Percentiles rank a stretch among this genome's conserved stretches.
phyloP scores from a whole-genome alignment of 805 yeast species.

The Cyberlindnera euphorbiae region DNA sequence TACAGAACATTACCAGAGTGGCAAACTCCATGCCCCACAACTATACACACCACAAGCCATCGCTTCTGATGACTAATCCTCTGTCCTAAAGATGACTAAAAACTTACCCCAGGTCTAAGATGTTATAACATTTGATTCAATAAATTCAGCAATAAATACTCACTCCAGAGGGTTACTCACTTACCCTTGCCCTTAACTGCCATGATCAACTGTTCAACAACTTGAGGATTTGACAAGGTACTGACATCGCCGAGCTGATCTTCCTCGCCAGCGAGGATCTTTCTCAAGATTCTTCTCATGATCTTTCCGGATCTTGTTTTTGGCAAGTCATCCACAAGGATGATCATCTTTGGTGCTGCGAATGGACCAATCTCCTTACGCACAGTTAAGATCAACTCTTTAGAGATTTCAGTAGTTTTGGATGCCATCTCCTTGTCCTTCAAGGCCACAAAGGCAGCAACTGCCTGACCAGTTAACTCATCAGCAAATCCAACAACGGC shows the following conservation, averaged over 20 bases:
- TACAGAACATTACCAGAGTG: too few relatives aligned
- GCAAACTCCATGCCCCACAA: too few relatives aligned
- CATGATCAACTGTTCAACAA: slow-evolving; percentile 70
- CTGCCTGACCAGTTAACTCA: slow-evolving; percentile 97
- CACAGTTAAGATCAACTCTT: slow-evolving; percentile 77
- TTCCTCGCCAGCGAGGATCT: slow-evolving; percentile 86
- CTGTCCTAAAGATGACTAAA: background rate
- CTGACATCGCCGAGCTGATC: slow-evolving; percentile 90
- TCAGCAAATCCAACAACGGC: slow-evolving; percentile 97
- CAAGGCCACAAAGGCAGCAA: slow-evolving; percentile 88
- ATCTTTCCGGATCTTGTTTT: slow-evolving; percentile 98
- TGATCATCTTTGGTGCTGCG: slow-evolving; percentile 89
- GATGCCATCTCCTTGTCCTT: slow-evolving; percentile 41
- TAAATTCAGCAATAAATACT: too few relatives aligned
- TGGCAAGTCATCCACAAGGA: slow-evolving; percentile 87
- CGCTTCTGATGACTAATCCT: background rate
- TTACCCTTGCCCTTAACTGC: slow-evolving; percentile 47
- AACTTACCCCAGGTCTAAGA: background rate
- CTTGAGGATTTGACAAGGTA: slow-evolving; percentile 81
- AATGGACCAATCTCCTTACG: slow-evolving; percentile 85
- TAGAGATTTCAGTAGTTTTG: slow-evolving; percentile 16
- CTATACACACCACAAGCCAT: background rate
- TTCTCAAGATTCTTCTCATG: slow-evolving; percentile 96
- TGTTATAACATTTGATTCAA: too few relatives aligned
- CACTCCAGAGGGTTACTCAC: too few relatives aligned